Conservation (phyloP, 1,284 basidiomycete species). For the Irpex lacteus region DNA sequence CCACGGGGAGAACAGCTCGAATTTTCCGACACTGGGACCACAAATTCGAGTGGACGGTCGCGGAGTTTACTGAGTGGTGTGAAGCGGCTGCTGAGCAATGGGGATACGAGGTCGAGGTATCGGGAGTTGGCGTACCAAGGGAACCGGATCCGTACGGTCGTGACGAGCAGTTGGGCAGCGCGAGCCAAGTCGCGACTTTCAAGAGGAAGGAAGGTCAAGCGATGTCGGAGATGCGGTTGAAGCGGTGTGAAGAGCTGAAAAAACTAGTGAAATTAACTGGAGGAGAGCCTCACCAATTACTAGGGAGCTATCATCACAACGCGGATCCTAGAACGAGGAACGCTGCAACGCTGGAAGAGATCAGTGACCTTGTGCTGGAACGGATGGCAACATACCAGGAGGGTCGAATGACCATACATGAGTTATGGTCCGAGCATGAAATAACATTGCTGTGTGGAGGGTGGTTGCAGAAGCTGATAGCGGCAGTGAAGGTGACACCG, state of each 20-base stretch:
- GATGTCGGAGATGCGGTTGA: constrained; percentile 31
- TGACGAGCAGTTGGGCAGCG: constrained; percentile 60
- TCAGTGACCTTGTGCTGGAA: constrained; percentile 48
- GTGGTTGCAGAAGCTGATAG: constrained; percentile 56
- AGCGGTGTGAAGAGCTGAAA: constrained; percentile 26
- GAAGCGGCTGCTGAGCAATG: constrained; percentile 58
- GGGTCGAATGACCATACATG: constrained; percentile 50
- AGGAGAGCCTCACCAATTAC: constrained; percentile 44
- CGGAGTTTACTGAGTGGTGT: constrained; percentile 81
- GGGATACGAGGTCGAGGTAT: constrained; percentile 67
- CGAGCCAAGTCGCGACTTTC: constrained; percentile 76
- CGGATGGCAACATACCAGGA: constrained; percentile 55
- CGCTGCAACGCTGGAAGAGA: constrained; percentile 41
- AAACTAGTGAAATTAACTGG: constrained; percentile 24
- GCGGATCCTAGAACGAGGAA: constrained; percentile 44
- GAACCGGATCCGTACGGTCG: constrained; percentile 70
- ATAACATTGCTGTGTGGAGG: constrained; percentile 67
- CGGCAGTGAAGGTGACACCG: constrained; percentile 43
- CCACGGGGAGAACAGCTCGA: constrained; percentile 71
- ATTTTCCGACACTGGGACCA: constrained; percentile 83
- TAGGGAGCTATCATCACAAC: constrained; percentile 48
- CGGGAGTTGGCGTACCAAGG: constrained; percentile 52
- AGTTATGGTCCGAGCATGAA: constrained; percentile 68
- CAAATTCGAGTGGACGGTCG: constrained; percentile 89
- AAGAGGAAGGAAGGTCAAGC: constrained; percentile 38